Conservation (phyloP, 2,329 filamentous ascomycete species). For the Fusarium devonianum region DNA sequence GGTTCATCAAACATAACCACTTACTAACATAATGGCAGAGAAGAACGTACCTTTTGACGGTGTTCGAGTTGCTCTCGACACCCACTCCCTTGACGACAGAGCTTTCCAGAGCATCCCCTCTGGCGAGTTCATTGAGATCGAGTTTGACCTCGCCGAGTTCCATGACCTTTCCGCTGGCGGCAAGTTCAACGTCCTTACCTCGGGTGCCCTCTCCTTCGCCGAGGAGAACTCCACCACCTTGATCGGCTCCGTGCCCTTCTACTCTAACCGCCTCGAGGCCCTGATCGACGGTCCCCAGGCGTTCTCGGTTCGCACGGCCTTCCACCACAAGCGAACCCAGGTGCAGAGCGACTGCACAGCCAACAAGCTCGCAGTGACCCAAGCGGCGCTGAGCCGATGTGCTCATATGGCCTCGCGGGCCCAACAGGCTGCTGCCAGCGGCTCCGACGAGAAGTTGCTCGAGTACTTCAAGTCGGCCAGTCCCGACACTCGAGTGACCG, state of each 20-base stretch:
- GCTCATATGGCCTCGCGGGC: slow-evolving; percentile 60
- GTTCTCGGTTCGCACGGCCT: slow-evolving; percentile 55
- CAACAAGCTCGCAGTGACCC: slow-evolving; percentile 52
- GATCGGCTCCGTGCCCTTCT: slow-evolving; percentile 61
- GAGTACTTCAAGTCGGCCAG: slow-evolving; percentile 71
- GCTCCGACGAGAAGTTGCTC: slow-evolving; percentile 56
- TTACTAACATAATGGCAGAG: slow-evolving; percentile 34
- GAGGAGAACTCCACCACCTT: slow-evolving; percentile 60
- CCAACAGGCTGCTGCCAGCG: slow-evolving; percentile 58
- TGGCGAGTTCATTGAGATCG: slow-evolving; percentile 58
- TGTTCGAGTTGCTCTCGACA: slow-evolving; percentile 58
- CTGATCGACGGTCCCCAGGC: slow-evolving; percentile 64
- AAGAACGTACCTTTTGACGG: slow-evolving; percentile 59
- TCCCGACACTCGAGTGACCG: slow-evolving; percentile 53
- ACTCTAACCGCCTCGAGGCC: slow-evolving; percentile 65
- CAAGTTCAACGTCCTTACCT: slow-evolving; percentile 62
- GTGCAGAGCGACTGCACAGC: slow-evolving; percentile 63
- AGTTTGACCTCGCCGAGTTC: slow-evolving; percentile 63
- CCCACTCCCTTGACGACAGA: slow-evolving; percentile 52
- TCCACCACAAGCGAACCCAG: slow-evolving; percentile 59
- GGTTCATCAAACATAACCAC: neutral
- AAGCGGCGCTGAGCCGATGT: slow-evolving; percentile 62
- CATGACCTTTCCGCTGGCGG: slow-evolving; percentile 62
- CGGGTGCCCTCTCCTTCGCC: slow-evolving; percentile 64
- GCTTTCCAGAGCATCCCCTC: slow-evolving; percentile 59